phyloP scores from a whole-genome alignment of 768 basidiomycete species.

The Leucocoprinus birnbaumii region DNA sequence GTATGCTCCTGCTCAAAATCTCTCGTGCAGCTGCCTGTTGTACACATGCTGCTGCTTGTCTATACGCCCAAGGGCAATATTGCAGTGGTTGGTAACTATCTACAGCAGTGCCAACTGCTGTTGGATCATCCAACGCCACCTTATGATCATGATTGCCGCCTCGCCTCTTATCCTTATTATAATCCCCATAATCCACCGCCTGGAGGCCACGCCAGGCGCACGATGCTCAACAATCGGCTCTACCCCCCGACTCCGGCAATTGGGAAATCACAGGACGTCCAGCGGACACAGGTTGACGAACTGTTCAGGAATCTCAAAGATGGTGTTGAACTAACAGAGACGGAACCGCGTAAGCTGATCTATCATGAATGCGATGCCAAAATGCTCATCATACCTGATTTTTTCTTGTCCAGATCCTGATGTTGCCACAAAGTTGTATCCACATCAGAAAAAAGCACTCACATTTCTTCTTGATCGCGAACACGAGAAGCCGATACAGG shows the following conservation, averaged over 20 bases:
- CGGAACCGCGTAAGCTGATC: slow-evolving; percentile 67
- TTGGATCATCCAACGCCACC: slow-evolving; percentile 79
- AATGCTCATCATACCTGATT: slow-evolving; percentile 9
- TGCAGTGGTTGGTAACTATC: slow-evolving; percentile 70
- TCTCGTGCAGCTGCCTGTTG: slow-evolving; percentile 64
- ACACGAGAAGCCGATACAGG: slow-evolving; percentile 52
- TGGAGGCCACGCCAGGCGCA: slow-evolving; percentile 52
- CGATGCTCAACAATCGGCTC: slow-evolving; percentile 37
- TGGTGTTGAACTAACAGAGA: slow-evolving; percentile 84
- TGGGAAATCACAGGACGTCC: slow-evolving; percentile 85
- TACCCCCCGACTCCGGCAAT: slow-evolving; percentile 42
- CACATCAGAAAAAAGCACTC: slow-evolving; percentile 97
- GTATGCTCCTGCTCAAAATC: not conserved
- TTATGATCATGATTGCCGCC: slow-evolving; percentile 54
- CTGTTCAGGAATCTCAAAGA: slow-evolving; percentile 86
- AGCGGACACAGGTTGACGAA: slow-evolving; percentile 91
- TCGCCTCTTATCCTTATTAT: slow-evolving; percentile 65
- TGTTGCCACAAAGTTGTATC: slow-evolving; percentile 86
- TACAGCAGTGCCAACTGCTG: slow-evolving; percentile 63
- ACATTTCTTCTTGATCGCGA: slow-evolving; percentile 93
- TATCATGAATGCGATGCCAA: slow-evolving; percentile 9
- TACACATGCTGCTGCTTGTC: slow-evolving; percentile 82
- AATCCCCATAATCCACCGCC: slow-evolving; percentile 89
- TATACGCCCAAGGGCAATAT: slow-evolving; percentile 96
- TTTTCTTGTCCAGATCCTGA: slow-evolving; percentile 43